Evolutionary conservation across 1,284 basidiomycete species (phyloP).

Genomic region (Abortiporus biennis): DNA sequence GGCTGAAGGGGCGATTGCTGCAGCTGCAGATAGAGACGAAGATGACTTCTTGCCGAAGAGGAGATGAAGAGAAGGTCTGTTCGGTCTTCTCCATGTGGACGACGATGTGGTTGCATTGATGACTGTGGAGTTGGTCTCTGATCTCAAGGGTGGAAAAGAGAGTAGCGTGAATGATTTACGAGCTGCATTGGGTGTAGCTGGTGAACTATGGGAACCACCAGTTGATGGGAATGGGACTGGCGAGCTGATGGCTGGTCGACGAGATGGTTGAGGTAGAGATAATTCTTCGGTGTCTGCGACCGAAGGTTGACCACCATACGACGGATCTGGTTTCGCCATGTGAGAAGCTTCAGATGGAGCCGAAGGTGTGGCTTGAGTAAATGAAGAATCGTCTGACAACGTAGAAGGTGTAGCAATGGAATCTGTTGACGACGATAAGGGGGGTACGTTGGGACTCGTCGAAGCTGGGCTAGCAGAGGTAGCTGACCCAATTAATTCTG

Average conservation of each 20-base stretch:
- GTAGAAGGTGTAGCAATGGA: conserved; percentile 37
- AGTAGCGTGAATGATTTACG: conserved; percentile 34
- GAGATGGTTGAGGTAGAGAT: conserved; percentile 19
- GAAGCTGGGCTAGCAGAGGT: conserved; percentile 31
- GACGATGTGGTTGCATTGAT: conserved; percentile 9
- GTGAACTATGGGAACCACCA: conserved; percentile 22
- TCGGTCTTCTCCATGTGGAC: conserved; percentile 22
- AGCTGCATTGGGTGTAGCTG: conserved; percentile 26
- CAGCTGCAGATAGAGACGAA: conserved; percentile 20
- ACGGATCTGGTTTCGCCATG: background rate
- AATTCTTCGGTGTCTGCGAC: background rate
- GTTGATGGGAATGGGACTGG: conserved; percentile 36
- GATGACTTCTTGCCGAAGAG: conserved; percentile 30
- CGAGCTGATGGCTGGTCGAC: conserved; percentile 14
- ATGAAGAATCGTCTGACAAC: conserved; percentile 31
- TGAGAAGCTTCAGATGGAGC: no score
- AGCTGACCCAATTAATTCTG: conserved; percentile 29
- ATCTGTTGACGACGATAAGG: conserved; percentile 38
- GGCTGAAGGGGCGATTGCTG: background rate
- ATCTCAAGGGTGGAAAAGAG: conserved; percentile 24
- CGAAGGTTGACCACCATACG: background rate
- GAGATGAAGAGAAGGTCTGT: conserved; percentile 30
- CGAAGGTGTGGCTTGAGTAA: conserved; percentile 21
- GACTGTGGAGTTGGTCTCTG: conserved; percentile 10
- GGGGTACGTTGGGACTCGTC: conserved; percentile 30